Evolutionary conservation across 106 monocot genomes (phyloP).

Genomic region (Iris macrosiphon): DNA sequence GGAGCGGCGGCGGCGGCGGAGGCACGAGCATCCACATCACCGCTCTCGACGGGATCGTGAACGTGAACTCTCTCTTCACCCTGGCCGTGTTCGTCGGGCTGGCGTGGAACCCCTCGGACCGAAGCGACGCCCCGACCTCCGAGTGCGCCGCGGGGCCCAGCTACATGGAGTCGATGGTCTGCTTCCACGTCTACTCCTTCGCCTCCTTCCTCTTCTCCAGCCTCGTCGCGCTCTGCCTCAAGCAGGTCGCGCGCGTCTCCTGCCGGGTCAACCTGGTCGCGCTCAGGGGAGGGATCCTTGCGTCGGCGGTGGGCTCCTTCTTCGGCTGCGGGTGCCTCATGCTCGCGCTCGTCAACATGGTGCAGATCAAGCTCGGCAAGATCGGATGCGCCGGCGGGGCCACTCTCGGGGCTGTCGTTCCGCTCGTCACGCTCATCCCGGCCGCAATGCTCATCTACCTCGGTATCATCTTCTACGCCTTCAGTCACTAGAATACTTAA

Average conservation of each 20-base stretch:
- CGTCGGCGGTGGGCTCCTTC: slow-evolving; percentile 50
- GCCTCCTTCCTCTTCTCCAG: slow-evolving; percentile 83
- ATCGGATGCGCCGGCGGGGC: slow-evolving; percentile 44
- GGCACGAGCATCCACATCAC: slow-evolving; percentile 78
- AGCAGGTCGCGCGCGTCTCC: slow-evolving; percentile 59
- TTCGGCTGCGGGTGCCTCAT: slow-evolving; percentile 62
- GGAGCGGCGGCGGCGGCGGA: not conserved
- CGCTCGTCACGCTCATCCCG: slow-evolving; percentile 56
- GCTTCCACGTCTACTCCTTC: slow-evolving; percentile 83
- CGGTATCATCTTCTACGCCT: slow-evolving; percentile 68
- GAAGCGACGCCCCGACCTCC: slow-evolving; percentile 4
- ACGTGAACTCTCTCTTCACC: slow-evolving; percentile 94
- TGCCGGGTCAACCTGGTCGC: slow-evolving; percentile 31
- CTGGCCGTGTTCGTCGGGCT: slow-evolving; percentile 82
- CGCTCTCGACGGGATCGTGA: slow-evolving; percentile 85
- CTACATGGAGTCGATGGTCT: slow-evolving; percentile 41
- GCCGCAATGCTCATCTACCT: slow-evolving; percentile 60
- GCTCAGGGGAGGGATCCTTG: slow-evolving; percentile 50
- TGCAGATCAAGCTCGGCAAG: slow-evolving; percentile 69
- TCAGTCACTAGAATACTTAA: slow-evolving; percentile 69
- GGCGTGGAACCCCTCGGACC: slow-evolving; percentile 58
- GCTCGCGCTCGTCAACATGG: slow-evolving; percentile 68
- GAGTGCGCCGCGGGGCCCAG: slow-evolving; percentile 29
- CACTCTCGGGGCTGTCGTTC: slow-evolving; percentile 35
- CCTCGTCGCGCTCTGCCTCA: slow-evolving; percentile 82